These are phyloP conservation scores for Candida wancherniae DNA, from an alignment of 805 yeast genomes.

Conservation along the genomic window DNA sequence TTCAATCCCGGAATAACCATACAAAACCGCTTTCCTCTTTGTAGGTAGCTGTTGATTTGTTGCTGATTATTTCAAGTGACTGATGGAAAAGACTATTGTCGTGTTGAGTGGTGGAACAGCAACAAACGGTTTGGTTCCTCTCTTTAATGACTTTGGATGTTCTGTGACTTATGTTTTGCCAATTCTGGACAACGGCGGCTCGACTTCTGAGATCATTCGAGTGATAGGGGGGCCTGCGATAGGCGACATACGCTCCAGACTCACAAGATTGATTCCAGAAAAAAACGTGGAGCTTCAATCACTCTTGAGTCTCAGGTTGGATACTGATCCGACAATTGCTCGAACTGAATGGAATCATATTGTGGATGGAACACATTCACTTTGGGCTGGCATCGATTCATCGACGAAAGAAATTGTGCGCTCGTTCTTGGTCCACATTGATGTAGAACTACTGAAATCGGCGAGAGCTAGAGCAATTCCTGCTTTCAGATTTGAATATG, in stretches of 20 bases:
- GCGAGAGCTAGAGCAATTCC: constrained; percentile 46
- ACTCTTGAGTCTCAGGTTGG: constrained; percentile 45
- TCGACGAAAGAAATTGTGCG: constrained; percentile 68
- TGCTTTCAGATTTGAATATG: constrained; percentile 63
- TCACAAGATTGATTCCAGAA: constrained; percentile 67
- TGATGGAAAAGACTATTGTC: constrained; percentile 19
- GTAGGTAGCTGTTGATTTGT: no score
- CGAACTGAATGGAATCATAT: constrained; percentile 68
- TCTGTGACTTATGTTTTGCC: constrained; percentile 69
- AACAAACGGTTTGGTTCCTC: constrained; percentile 67
- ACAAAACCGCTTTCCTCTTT: no score
- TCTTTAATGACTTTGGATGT: constrained; percentile 45
- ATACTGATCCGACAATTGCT: constrained; percentile 47
- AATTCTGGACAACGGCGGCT: constrained; percentile 90
- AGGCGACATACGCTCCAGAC: constrained; percentile 83
- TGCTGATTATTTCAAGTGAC: no score
- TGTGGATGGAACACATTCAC: constrained; percentile 70
- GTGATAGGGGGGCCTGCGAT: constrained; percentile 94
- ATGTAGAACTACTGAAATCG: constrained; percentile 69
- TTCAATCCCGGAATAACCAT: no score
- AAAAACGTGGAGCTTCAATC: constrained; percentile 32
- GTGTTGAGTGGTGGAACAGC: constrained; percentile 83
- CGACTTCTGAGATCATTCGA: constrained; percentile 81
- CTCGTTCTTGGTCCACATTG: constrained; percentile 73
- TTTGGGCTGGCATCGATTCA: constrained; percentile 60